phyloP scores from a whole-genome alignment of 2,329 filamentous ascomycete species.

The Fusarium pseudoanthophilum region DNA sequence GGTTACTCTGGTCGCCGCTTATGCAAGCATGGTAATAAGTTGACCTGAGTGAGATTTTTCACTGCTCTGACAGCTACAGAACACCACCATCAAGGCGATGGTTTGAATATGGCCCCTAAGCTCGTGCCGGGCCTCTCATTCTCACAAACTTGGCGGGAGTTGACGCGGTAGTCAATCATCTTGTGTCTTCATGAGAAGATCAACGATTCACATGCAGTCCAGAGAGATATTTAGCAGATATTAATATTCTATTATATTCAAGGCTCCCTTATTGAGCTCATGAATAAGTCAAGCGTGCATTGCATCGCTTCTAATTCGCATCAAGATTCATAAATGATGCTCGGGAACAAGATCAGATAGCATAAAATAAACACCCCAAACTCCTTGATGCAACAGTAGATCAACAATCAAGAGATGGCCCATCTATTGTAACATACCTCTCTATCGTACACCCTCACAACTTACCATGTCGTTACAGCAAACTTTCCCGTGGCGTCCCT shows the following conservation, averaged over 20 bases:
- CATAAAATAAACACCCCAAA: background rate
- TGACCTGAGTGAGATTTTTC: background rate
- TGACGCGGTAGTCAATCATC: background rate
- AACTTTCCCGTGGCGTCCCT: conserved; percentile 25
- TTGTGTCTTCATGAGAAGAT: background rate
- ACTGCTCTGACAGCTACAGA: background rate
- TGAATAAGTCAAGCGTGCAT: background rate
- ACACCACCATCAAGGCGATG: background rate
- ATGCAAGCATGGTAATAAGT: background rate
- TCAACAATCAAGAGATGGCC: background rate
- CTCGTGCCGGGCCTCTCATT: background rate
- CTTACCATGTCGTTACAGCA: conserved; percentile 17
- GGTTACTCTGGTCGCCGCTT: background rate
- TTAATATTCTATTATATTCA: background rate
- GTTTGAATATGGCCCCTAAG: no score
- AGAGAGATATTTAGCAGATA: background rate
- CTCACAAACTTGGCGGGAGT: background rate
- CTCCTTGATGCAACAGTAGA: background rate
- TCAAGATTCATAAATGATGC: background rate
- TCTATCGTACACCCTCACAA: background rate
- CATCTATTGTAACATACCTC: background rate
- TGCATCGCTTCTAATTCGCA: background rate
- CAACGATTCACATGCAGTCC: background rate
- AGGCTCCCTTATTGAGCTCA: background rate
- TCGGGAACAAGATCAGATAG: background rate